A percentile compares a stretch with the other conserved stretches of the same genome.
Conservation (phyloP, 352 stramenopile genomes). For the Phytopythium litorale region DNA sequence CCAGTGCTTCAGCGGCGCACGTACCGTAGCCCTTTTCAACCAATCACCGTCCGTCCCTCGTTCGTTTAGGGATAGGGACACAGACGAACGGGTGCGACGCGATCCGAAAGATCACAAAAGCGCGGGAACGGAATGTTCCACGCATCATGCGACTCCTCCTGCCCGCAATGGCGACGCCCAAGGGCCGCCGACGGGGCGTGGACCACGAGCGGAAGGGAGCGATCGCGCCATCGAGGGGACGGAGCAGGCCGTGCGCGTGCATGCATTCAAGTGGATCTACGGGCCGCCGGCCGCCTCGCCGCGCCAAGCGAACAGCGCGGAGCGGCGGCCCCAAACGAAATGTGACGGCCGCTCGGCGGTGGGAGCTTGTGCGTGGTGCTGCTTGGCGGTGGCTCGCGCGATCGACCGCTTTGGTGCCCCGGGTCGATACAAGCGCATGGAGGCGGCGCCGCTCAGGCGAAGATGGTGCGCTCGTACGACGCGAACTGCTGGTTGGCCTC, state of each 20-base stretch:
- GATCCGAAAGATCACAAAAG: background rate
- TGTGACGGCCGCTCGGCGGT: background rate
- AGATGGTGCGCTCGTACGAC: conserved; percentile 71
- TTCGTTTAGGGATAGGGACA: background rate
- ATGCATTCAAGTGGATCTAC: background rate
- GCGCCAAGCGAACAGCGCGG: background rate
- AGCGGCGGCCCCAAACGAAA: background rate
- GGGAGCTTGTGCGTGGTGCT: background rate
- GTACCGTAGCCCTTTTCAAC: background rate
- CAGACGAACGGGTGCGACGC: background rate
- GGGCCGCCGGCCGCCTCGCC: too few species aligned
- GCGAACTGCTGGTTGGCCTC: conserved; percentile 91
- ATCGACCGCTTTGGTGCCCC: background rate
- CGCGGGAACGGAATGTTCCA: background rate
- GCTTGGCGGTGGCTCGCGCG: background rate
- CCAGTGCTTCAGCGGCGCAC: conserved; percentile 4
- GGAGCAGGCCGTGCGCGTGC: background rate
- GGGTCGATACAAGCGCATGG: background rate
- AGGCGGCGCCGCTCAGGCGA: conserved; percentile 23
- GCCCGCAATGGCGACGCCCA: background rate
- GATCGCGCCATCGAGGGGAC: background rate
- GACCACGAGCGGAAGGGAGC: background rate
- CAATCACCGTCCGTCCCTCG: background rate
- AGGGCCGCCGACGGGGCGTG: background rate
- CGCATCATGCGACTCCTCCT: background rate